Base-by-base conservation (phyloP, 1,284 basidiomycete genomes). In the Trichosporon coremiiforme region DNA sequence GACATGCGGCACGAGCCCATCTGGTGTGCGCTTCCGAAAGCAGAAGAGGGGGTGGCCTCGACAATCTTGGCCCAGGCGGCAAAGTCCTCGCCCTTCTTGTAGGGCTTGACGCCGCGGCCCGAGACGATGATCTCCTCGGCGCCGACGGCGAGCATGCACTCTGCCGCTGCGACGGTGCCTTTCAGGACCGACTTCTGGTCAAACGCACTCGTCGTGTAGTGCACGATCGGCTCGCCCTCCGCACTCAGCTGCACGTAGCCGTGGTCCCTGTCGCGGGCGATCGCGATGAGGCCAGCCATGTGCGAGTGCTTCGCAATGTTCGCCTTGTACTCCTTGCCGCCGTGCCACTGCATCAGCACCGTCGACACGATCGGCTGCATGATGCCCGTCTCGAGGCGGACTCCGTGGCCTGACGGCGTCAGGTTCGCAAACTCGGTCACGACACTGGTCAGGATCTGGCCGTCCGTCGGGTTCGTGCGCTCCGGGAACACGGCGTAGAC, bases 1-100 rank as follows among this genome's bases (percentile, higher is more conserved):
- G 82, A 80, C 84, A 85, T 84, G 47, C 77, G 77, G 75, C 78
- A 83, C n/a, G 80, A 83, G 2, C 80, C 83, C 85, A 86, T 85
- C 76, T 83, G 82, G 72, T 82, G 82, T 0, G 82, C 82, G 5
- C 73, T 75, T 8, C 79, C 77, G 36, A 74, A 71, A 1, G 62
- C 9, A n/a, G 66, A 70, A 15, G 63, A 70, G 17, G 22, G 66
- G 25, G 76, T 66, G 17, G 71, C 69, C 53, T 68, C 63, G 38
- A 84, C 66, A 73, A 78, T 71, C 65, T 76, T 65, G 57, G 75
- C 75, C 80, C 80, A 84, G 8, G 62, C 65, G 3, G 70, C 74
- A 36, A 73, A 75, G 68, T 68, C 60, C 47, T 78, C 68, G 57
- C 71, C 76, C 41, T 73, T 57, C 68, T 75, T 71, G 2, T 73